phyloP scores from a whole-genome alignment of 257 asterid species.

The Voacanga thouarsii region DNA sequence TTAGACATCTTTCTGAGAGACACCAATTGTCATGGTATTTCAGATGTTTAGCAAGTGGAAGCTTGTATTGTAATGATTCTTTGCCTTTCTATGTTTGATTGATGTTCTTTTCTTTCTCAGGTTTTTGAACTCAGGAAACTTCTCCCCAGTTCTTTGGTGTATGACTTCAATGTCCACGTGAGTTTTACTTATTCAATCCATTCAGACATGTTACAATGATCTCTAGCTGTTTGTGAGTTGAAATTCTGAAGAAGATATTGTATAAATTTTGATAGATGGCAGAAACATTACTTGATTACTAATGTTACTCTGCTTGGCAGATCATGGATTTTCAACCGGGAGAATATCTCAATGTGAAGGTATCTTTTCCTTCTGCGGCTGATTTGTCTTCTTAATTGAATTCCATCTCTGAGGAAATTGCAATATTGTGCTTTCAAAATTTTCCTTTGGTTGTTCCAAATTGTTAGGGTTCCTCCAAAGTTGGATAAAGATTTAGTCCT shows the following conservation, averaged over 20 bases:
- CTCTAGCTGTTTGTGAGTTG: background rate
- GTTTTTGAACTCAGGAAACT: constrained; percentile 89
- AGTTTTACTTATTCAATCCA: constrained; percentile 27
- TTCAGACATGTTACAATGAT: background rate
- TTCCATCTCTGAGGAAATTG: background rate
- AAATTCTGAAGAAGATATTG: background rate
- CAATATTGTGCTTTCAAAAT: background rate
- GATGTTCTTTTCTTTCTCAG: constrained; percentile 34
- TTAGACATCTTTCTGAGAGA: background rate
- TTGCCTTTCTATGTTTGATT: background rate
- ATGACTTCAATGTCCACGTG: constrained; percentile 88
- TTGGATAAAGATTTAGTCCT: background rate
- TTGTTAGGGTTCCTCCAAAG: background rate
- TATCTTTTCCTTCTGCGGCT: constrained; percentile 23
- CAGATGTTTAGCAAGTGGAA: background rate
- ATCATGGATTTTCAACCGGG: constrained; percentile 99
- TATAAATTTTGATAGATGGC: background rate
- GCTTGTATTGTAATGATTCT: background rate
- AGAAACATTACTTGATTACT: background rate
- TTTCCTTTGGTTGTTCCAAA: background rate
- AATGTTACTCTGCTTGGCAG: constrained; percentile 35
- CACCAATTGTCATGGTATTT: background rate
- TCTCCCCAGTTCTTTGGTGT: constrained; percentile 74
- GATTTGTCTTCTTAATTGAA: background rate
- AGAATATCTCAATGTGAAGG: constrained; percentile 95